phyloP scores from a whole-genome alignment of 306 rosid genomes.

The Prunus fruticosa region DNA sequence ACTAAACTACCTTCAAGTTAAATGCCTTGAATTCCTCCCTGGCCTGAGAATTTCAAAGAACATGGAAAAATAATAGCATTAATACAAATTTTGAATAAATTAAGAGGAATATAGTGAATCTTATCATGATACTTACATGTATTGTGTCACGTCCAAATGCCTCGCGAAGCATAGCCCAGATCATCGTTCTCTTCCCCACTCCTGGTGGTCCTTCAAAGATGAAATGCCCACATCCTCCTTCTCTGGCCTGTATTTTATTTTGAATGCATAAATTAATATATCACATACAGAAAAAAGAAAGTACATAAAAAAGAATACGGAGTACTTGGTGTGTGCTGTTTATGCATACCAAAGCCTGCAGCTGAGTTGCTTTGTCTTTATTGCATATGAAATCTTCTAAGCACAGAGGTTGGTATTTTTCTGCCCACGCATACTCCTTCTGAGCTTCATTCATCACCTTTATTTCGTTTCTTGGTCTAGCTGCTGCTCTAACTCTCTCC shows the following conservation, averaged over 20 bases:
- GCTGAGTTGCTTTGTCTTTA: constrained; percentile 42
- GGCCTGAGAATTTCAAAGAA: constrained; percentile 35
- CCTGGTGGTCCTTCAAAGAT: constrained; percentile 85
- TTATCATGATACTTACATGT: constrained; percentile 32
- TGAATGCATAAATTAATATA: background rate
- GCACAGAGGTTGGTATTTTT: constrained; percentile 51
- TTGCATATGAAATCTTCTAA: constrained; percentile 74
- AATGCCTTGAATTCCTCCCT: constrained; percentile 45
- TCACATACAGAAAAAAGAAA: background rate
- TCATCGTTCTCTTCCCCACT: constrained; percentile 86
- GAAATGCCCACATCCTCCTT: constrained; percentile 51
- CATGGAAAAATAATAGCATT: background rate
- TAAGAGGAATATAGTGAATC: background rate
- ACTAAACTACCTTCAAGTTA: constrained; percentile 46
- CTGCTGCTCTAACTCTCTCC: constrained; percentile 26
- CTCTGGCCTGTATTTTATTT: constrained; percentile 33
- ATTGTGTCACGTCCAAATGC: constrained; percentile 47
- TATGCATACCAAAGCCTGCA: constrained; percentile 41
- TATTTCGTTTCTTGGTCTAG: background rate
- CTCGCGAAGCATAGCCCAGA: constrained; percentile 74
- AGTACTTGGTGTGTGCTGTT: background rate
- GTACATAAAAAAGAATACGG: background rate
- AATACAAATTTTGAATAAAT: background rate
- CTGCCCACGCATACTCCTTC: constrained; percentile 53
- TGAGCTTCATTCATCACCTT: background rate